These are phyloP conservation scores for Calonectria hawksworthii DNA, from an alignment of 2,329 filamentous ascomycete genomes.

Conservation along the genomic window DNA sequence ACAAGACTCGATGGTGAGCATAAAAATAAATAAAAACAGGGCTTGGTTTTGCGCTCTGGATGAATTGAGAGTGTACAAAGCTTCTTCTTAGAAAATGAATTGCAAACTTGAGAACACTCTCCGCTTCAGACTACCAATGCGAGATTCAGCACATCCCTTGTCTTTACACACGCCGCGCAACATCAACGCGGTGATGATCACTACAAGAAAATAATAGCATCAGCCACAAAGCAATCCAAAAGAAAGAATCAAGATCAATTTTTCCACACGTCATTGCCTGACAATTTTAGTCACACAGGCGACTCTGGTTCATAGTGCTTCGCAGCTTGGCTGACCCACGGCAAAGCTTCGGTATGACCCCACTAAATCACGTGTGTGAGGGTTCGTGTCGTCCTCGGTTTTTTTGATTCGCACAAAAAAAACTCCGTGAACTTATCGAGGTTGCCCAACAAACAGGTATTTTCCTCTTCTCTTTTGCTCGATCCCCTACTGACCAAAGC, in stretches of 20 bases:
- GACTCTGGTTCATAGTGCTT: neutral
- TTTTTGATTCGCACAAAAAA: conserved; percentile 54
- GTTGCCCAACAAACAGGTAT: conserved; percentile 57
- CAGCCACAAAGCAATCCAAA: neutral
- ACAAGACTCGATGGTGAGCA: neutral
- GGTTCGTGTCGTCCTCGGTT: neutral
- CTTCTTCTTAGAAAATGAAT: neutral
- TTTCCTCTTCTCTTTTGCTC: conserved; percentile 44
- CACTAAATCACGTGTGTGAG: neutral
- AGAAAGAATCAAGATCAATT: neutral
- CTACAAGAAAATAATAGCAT: neutral
- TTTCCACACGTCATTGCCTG: neutral
- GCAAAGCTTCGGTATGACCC: neutral
- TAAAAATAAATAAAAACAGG: neutral
- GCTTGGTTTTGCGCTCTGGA: neutral
- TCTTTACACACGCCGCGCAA: neutral
- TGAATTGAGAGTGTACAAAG: neutral
- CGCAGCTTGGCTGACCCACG: neutral
- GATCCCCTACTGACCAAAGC: conserved; percentile 48
- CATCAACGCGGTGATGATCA: neutral
- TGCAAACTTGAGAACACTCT: neutral
- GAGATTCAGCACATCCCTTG: neutral
- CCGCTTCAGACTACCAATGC: neutral
- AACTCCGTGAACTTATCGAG: conserved; percentile 49
- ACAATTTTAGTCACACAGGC: neutral